Base-by-base conservation (phyloP, 2,329 filamentous ascomycete species). In the Alternaria sp. region DNA sequence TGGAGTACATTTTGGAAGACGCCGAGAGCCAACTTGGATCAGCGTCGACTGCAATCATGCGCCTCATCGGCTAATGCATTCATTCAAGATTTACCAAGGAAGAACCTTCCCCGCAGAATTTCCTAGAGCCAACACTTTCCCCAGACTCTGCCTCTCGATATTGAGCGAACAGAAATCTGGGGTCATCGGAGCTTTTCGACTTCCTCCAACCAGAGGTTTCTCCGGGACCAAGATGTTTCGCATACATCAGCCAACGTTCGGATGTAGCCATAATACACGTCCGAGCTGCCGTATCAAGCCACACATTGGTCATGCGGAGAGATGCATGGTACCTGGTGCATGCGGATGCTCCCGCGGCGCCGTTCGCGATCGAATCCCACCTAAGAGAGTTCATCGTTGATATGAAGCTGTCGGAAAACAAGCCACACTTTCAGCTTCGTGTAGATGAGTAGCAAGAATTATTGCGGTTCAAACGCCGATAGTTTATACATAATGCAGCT, bases 201-300 rank as follows among this genome's bases (percentile, higher is more conserved):
- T 68, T 65, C 66, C 66, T 62, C 66, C 66, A 67, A 68, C 63
- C 53, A 61, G 41, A 48, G 11, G 52, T 62, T 68, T 59, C 34
- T 69, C 66, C 66, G 62, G 9, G 38, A 30, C 32, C 30, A 50
- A 36, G 40, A 38, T 27, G 46, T 27, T 50, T 50, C 30, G 46
- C 12, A 50, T 50, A 36, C 46, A 50, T 50, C 30, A 50, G 46
- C 46, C 46, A 50, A 38, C 32, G 16, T 8, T 50, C 46, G 46
- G 46, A 5, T 25, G 12, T 25, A 50, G 20, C 46, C 20, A 25
- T 12, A 14, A 38, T 38, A 36, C 30, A 27, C 32, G 16, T 38
- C 9, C 20, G 9, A 50, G 34, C 32, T 27, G 25, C 46, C 32
- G 16, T n/a, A 50, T 50, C 3, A 3, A 38, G 46, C 46, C 22